Evolutionary conservation across 768 basidiomycete species (phyloP), one percentile per base, ranked within the genome.

Genomic region (Lactarius akahatsu): DNA sequence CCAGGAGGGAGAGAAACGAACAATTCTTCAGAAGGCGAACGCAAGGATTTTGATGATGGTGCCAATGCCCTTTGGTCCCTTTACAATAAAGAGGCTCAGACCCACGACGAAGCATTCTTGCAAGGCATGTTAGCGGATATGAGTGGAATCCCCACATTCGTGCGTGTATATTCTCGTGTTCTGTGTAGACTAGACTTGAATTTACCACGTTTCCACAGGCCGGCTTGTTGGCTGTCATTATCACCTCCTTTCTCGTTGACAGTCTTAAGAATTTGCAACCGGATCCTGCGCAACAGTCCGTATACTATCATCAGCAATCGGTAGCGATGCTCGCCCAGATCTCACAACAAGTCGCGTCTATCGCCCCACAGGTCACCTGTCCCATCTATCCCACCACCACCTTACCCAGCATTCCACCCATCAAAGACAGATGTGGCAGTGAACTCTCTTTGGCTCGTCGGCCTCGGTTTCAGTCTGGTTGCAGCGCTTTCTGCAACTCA

Each of bases 161-260:
- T 47, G 5, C 45, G 45, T n/a, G 20, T 10, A 47, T n/a, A 43
- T 10, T 47, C 8, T 6, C 43, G 8, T 45, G 5, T 20, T 45
- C 8, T 2, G 20, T 0, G 8, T 20, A n/a, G 8, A 32, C 32
- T 20, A n/a, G 8, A 32, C 32, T 32, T 10, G 36, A 45, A 20
- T 45, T 45, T 6, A 20, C 3, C 20, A 7, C 4, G 20, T 20
- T 2, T 3, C 43, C 20, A 20, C 20, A 45, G 43, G 43, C 43
- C 20, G 43, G 43, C 8, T 45, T 45, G 43, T 45, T 45, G 20
- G 20, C 43, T 45, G 20, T 3, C 7, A 20, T 45, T 20, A 20
- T 45, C 43, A 9, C 20, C 8, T 45, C 43, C 20, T 45, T 45
- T 20, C 43, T 88, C 43, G 20, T 45, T 3, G 20, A 45, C 20